These are phyloP conservation scores for Xylaria grammica DNA, from an alignment of 495 filamentous ascomycete genomes.

Conservation along the genomic window DNA sequence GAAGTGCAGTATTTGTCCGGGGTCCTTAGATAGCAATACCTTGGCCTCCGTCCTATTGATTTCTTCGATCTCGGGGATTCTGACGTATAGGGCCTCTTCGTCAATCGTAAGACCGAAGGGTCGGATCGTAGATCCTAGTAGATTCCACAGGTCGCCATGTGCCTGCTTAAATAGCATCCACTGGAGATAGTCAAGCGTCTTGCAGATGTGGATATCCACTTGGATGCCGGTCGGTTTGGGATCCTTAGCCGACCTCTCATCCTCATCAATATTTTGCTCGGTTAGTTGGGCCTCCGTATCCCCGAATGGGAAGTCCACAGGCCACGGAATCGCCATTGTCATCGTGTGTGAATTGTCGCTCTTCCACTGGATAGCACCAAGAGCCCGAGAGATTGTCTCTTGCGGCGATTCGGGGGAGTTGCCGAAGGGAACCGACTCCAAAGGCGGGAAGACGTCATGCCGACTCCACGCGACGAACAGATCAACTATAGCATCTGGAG, in stretches of 20 bases:
- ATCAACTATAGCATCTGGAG: slow-evolving; percentile 45
- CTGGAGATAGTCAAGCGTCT: slow-evolving; percentile 43
- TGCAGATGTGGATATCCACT: slow-evolving; percentile 65
- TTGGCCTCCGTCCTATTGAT: slow-evolving; percentile 58
- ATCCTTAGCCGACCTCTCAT: neutral
- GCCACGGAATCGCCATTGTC: slow-evolving; percentile 60
- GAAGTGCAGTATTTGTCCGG: slow-evolving; percentile 59
- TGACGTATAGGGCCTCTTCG: slow-evolving; percentile 61
- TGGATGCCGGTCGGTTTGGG: slow-evolving; percentile 55
- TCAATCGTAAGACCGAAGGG: slow-evolving; percentile 68
- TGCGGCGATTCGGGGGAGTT: neutral
- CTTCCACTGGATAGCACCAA: slow-evolving; percentile 40
- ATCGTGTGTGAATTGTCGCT: slow-evolving; percentile 30
- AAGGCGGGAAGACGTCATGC: slow-evolving; percentile 25
- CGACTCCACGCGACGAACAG: slow-evolving; percentile 55
- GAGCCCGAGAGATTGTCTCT: slow-evolving; percentile 16
- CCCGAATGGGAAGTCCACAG: slow-evolving; percentile 23
- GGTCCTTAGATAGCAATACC: slow-evolving; percentile 61
- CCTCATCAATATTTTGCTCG: neutral
- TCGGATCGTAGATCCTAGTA: slow-evolving; percentile 65
- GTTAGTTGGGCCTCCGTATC: neutral
- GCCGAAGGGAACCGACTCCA: neutral
- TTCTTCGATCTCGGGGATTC: slow-evolving; percentile 66
- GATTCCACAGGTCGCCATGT: slow-evolving; percentile 70
- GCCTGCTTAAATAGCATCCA: slow-evolving; percentile 68